Evolutionary conservation across 768 basidiomycete genomes (phyloP).

Genomic region (Auriscalpium microsporum): DNA sequence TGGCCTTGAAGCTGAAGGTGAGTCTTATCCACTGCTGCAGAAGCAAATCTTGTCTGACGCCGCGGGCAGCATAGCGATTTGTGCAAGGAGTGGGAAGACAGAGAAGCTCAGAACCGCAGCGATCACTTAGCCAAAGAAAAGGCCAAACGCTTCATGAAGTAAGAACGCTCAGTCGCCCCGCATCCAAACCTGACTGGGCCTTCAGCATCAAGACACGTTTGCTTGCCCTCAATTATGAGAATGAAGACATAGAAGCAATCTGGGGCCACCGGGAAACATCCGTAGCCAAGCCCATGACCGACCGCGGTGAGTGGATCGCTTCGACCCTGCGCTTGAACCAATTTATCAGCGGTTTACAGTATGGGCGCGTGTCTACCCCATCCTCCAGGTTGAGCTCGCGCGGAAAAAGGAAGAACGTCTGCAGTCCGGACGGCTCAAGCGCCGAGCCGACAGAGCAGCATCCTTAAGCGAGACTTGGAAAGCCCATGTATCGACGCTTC

Average conservation of each 20-base stretch:
- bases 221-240: background rate
- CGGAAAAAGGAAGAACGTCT: no score
- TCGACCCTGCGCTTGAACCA: no score
- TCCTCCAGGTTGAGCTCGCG: no score
- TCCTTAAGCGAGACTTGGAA: no score
- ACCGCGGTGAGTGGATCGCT: conserved; percentile 1
- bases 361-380: no score
- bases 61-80: background rate
- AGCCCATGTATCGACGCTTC: no score
- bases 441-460: no score
- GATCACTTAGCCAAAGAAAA: conserved; percentile 1
- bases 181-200: background rate
- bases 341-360: no score
- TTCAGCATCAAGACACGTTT: conserved; percentile 4
- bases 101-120: background rate
- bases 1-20: background rate
- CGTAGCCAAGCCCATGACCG: conserved; percentile 6
- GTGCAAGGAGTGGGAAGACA: conserved; percentile 4
- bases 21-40: background rate
- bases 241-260: conserved; percentile 1
- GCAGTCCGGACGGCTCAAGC: no score
- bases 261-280: conserved; percentile 4
- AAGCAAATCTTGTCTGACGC: background rate
- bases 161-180: background rate
- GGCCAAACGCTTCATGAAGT: conserved; percentile 7